phyloP scores from a whole-genome alignment of 257 asterid species.

The Petunia secreta region DNA sequence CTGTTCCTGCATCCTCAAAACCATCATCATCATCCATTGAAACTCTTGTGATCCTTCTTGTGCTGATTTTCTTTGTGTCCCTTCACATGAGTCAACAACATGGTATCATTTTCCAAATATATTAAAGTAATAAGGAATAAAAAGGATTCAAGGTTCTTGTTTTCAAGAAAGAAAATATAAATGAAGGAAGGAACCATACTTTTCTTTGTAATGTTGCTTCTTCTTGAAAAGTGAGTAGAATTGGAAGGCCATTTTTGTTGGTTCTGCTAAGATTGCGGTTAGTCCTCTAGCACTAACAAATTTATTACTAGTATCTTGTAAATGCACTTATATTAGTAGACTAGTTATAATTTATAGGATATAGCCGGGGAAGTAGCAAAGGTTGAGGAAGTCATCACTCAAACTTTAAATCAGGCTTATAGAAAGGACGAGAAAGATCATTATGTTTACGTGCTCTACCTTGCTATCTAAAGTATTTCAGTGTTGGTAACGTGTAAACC shows the following conservation, averaged over 20 bases:
- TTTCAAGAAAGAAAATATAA: background rate
- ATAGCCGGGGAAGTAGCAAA: no score
- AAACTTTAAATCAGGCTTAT: no score
- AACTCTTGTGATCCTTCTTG: slow-evolving; percentile 3
- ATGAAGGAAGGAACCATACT: slow-evolving; percentile 37
- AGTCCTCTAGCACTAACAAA: slow-evolving; percentile 31
- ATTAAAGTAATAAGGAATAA: background rate
- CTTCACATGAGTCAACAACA: slow-evolving; percentile 48
- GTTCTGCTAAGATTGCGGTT: slow-evolving; percentile 44
- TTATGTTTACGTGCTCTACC: no score
- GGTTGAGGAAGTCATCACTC: no score
- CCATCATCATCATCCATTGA: slow-evolving; percentile 52
- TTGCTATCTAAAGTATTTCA: no score
- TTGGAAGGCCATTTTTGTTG: slow-evolving; percentile 55
- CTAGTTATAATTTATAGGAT: no score
- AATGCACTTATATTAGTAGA: no score
- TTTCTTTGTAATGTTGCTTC: slow-evolving; percentile 37
- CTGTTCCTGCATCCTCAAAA: slow-evolving; percentile 48
- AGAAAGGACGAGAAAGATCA: no score
- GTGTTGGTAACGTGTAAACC: no score
- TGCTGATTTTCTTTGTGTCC: slow-evolving; percentile 26
- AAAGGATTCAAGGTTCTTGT: background rate
- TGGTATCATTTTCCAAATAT: slow-evolving; percentile 20
- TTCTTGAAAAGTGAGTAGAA: slow-evolving; percentile 53
- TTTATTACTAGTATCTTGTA: background rate